Evolutionary conservation across 129 eudicot species (phyloP).

Genomic region (Flaveria trinervia): DNA sequence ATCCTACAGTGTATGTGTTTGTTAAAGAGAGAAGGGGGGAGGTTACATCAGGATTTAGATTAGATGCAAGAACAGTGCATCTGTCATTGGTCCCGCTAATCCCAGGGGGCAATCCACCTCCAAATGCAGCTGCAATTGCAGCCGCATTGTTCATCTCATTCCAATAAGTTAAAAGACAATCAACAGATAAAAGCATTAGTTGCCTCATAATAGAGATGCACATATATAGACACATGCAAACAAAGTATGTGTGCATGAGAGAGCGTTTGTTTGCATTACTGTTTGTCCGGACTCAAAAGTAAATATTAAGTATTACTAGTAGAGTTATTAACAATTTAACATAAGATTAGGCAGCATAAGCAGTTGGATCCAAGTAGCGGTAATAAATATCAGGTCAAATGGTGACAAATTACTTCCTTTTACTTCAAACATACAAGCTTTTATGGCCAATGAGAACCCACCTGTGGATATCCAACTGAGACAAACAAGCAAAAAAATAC

Average conservation of each 20-base stretch:
- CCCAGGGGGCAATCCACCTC: constrained; percentile 88
- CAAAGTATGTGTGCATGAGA: background rate
- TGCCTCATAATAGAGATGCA: background rate
- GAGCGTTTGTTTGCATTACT: background rate
- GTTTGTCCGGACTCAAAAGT: background rate
- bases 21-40: constrained; percentile 16
- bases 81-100: constrained; percentile 84
- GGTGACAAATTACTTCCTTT: constrained; percentile 26
- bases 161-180: constrained; percentile 25
- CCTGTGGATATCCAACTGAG: constrained; percentile 95
- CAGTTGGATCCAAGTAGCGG: background rate
- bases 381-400: constrained; percentile 1
- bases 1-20: background rate
- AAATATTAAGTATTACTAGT: background rate
- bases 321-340: too few relatives aligned
- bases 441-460: constrained; percentile 43
- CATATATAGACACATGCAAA: background rate
- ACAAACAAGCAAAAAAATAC: constrained; percentile 15
- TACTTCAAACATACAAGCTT: constrained; percentile 23
- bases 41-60: constrained; percentile 78
- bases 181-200: constrained; percentile 16
- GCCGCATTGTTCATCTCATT: constrained; percentile 76
- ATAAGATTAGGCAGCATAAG: too few relatives aligned
- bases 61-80: constrained; percentile 88
- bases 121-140: constrained; percentile 95